These are phyloP conservation scores for Exophiala mesophila DNA, from an alignment of 2,329 filamentous ascomycete species.

Conservation along the genomic window DNA sequence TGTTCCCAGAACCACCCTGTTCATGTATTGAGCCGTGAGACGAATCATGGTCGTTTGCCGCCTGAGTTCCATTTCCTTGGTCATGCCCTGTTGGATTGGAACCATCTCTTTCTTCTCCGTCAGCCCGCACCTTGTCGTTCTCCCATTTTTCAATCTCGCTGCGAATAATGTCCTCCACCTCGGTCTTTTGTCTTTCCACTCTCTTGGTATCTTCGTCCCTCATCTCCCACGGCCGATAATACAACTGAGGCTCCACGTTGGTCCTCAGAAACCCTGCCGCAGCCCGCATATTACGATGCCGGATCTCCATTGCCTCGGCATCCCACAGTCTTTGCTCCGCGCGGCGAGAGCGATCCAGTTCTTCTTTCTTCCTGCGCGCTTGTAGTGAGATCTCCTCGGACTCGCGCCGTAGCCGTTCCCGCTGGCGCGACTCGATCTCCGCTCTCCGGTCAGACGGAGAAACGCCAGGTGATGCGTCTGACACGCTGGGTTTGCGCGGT, in stretches of 20 bases:
- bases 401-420: conserved; percentile 67
- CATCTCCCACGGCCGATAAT: conserved; percentile 79
- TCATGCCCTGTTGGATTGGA: not conserved
- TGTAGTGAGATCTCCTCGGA: conserved; percentile 66
- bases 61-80: not conserved
- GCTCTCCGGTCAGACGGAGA: conserved; percentile 63
- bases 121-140: conserved; percentile 27
- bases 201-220: conserved; percentile 62
- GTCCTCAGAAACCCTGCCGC: conserved; percentile 71
- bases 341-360: conserved; percentile 57
- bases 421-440: conserved; percentile 78
- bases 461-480: conserved; percentile 30
- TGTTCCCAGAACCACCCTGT: not conserved
- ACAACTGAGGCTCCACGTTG: conserved; percentile 67
- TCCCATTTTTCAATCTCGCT: conserved; percentile 51
- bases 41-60: not conserved
- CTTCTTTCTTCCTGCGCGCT: conserved; percentile 60
- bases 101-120: conserved; percentile 6
- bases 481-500: not conserved
- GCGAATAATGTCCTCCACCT: conserved; percentile 59
- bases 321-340: conserved; percentile 71
- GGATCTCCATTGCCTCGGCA: conserved; percentile 51
- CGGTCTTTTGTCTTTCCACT: conserved; percentile 66
- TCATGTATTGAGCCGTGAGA: no score
- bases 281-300: conserved; percentile 67